phyloP scores from a whole-genome alignment of 306 rosid genomes.

The Dalbergia oliveri region DNA sequence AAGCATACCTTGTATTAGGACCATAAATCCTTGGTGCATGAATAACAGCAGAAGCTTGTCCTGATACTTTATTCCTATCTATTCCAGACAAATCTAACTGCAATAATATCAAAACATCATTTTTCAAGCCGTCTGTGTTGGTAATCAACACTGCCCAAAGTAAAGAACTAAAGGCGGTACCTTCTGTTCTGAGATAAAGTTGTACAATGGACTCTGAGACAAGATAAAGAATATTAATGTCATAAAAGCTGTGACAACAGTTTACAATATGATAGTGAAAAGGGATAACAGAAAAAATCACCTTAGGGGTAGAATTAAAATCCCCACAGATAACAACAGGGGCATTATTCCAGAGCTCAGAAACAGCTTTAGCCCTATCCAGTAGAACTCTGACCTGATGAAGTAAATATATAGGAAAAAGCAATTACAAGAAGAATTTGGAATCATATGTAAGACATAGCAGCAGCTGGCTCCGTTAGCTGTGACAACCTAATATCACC shows the following conservation, averaged over 20 bases:
- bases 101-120: slow-evolving; percentile 44
- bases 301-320: slow-evolving; percentile 97
- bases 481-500: background rate
- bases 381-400: slow-evolving; percentile 87
- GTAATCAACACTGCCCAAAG: slow-evolving; percentile 35
- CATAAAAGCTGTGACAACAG: slow-evolving; percentile 18
- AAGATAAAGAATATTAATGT: slow-evolving; percentile 39
- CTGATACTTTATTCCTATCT: slow-evolving; percentile 85
- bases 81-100: slow-evolving; percentile 84
- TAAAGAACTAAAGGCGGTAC: slow-evolving; percentile 52
- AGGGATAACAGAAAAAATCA: slow-evolving; percentile 46
- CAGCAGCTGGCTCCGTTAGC: slow-evolving; percentile 35
- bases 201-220: slow-evolving; percentile 88
- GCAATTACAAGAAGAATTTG: slow-evolving; percentile 40
- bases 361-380: slow-evolving; percentile 77
- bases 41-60: slow-evolving; percentile 78
- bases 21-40: slow-evolving; percentile 47
- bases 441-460: slow-evolving; percentile 28
- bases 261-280: slow-evolving; percentile 32
- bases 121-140: slow-evolving; percentile 32
- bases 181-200: slow-evolving; percentile 85
- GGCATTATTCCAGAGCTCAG: slow-evolving; percentile 83
- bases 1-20: slow-evolving; percentile 62
- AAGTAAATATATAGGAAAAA: slow-evolving; percentile 40
- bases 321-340: slow-evolving; percentile 94